Base-by-base conservation (phyloP, 371 early-diverging fungal genomes). In the Quaeritorhiza haematococci region DNA sequence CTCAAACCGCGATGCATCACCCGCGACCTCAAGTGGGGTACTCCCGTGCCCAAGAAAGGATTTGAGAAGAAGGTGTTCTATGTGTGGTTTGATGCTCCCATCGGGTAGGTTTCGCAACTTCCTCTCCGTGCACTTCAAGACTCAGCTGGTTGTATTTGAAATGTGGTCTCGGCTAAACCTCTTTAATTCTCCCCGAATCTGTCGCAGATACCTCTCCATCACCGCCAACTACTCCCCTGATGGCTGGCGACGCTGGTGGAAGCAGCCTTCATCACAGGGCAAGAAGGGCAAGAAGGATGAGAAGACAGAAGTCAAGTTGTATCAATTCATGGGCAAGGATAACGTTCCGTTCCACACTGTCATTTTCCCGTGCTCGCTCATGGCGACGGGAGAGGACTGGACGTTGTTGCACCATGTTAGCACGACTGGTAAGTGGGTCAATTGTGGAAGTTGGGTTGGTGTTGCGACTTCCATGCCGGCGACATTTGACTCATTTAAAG, bases 341-440 rank as follows among this genome's bases (percentile, higher is more conserved):
- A 99, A 99, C 62, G 98, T 99, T 13, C 94, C 98, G 34, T 99
- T 99, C 91, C 99, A 99, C 73, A 91, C 98, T 4, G 93, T 99
- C 51, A 86, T 99, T 46, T 99, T 99, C 88, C 99, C 99, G 28
- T 88, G 85, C 56, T 75, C 89, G 32, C 76, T 98, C 64, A 71
- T 94, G 19, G 98, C 92, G 61, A 90, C 96, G 7, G 81, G 83
- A 33, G 93, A 97, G 33, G 57, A 83, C 5, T 98, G 92, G 88
- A 97, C 96, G 17, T 53, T 94, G 54, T 79, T 97, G 51, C 87
- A 96, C 73, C 90, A 91, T 68, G 80, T 99, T 51, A 91, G 87
- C 64, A 92, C 96, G 41, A 96, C 99, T 34, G 91, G 87, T 88
- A 75, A 43, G 77, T 58, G 24, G 2, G 15, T 1, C 47, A 0